phyloP scores from a whole-genome alignment of 192 early-diverging fungal species.

The Cladochytrium replicatum region DNA sequence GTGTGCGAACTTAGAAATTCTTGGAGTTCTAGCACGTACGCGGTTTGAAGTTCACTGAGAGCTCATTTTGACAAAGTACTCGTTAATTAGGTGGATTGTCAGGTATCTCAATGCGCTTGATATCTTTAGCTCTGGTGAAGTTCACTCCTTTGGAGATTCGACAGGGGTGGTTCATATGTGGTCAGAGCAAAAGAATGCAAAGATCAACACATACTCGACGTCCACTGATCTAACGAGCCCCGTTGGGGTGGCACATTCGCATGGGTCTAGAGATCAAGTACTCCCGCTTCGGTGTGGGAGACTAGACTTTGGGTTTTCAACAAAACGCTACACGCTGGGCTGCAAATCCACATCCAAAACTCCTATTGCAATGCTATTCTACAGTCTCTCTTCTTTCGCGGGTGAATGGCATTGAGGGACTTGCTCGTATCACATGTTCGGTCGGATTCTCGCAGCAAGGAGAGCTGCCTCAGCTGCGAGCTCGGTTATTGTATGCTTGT shows the following conservation, averaged over 20 bases:
- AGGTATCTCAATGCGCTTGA: slow-evolving; percentile 59
- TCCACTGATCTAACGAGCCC: slow-evolving; percentile 42
- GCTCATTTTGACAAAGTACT: background rate
- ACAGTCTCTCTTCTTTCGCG: slow-evolving; percentile 71
- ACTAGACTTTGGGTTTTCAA: slow-evolving; percentile 98
- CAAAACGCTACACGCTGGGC: slow-evolving; percentile 69
- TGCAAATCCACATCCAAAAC: slow-evolving; percentile 86
- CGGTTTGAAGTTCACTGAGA: background rate
- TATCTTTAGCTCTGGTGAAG: slow-evolving; percentile 67
- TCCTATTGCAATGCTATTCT: slow-evolving; percentile 84
- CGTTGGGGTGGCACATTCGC: slow-evolving; percentile 52
- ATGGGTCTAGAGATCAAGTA: slow-evolving; percentile 81
- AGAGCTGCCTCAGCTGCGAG: slow-evolving; percentile 83
- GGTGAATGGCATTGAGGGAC: slow-evolving; percentile 47
- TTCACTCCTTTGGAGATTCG: slow-evolving; percentile 67
- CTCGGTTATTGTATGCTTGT: slow-evolving; percentile 87
- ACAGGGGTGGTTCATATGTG: slow-evolving; percentile 70
- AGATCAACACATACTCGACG: slow-evolving; percentile 56
- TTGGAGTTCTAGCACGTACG: slow-evolving; percentile 24
- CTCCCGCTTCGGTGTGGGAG: slow-evolving; percentile 91
- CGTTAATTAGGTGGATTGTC: slow-evolving; percentile 11
- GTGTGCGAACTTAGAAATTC: slow-evolving; percentile 50
- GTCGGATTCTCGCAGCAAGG: slow-evolving; percentile 46
- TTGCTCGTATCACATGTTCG: slow-evolving; percentile 66
- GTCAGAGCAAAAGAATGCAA: slow-evolving; percentile 49